Evolutionary conservation across 2,329 filamentous ascomycete genomes (phyloP), one percentile per base, ranked within the genome.

Genomic region (Rhexocercosporidium sp.): DNA sequence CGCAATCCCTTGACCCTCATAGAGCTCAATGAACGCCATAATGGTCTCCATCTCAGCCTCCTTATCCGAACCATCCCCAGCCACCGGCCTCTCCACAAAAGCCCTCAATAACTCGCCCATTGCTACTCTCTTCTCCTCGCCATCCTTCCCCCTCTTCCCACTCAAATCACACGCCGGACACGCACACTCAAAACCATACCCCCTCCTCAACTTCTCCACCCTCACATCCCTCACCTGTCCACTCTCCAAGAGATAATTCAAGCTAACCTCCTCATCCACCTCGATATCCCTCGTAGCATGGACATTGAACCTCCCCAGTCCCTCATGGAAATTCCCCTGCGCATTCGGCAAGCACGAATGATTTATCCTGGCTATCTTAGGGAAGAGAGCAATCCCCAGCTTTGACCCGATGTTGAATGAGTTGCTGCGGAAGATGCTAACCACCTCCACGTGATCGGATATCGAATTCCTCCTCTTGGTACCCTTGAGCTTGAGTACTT

Each of bases 381-480:
- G 66, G 53, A 75, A 75, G 2, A 75, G 34, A 20, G 72, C 72
- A 34, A 64, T 66, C 12, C 67, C 63, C 54, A 65, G 53, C 46
- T 9, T 54, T 29, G 5, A 22, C 2, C 47, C 47, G 9, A 75
- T 47, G 29, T 68, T 66, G 56, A 75, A 75, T 11, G 70, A 59
- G 53, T 75, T 75, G 60, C 69, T 75, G n/a, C 70, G 64, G 56
- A 75, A 75, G 27, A 75, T 70, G 56, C 63, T 71, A 18, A 75
- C 39, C 8, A 72, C 51, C 5, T 41, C 39, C 18, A 70, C 65
- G 59, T 74, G 69, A 61, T 74, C 66, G 7, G 27, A 20, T 11
- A 70, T 27, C 3, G 64, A 65, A 20, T 59, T 51, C 22, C 49
- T 56, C 51, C n/a, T 16, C 5, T 27, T 39, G 11, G 44, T n/a